Conservation (phyloP, 305 asterid species). For the Lippia alba region DNA sequence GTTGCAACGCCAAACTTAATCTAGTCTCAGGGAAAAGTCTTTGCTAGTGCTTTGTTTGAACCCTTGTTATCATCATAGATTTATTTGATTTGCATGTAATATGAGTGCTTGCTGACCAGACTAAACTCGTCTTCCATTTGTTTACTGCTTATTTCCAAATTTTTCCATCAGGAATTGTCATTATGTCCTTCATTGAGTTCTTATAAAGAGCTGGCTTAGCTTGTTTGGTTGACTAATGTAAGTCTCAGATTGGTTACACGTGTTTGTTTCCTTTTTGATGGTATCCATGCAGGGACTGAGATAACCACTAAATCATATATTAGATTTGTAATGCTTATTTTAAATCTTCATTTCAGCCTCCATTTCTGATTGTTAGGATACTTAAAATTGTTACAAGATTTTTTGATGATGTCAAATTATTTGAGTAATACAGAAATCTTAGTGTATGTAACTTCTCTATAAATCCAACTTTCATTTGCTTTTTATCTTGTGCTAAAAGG, state of each 20-base stretch:
- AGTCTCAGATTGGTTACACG: neutral
- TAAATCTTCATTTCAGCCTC: neutral
- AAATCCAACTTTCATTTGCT: conserved; percentile 26
- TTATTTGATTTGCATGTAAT: conserved; percentile 11
- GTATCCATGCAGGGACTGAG: neutral
- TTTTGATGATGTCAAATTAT: too few relatives aligned
- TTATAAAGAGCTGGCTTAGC: conserved; percentile 14
- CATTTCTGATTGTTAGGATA: conserved; percentile 20
- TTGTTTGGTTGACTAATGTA: conserved; percentile 1
- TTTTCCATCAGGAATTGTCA: neutral
- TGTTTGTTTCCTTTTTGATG: neutral
- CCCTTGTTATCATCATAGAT: conserved; percentile 12
- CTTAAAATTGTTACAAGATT: conserved; percentile 13
- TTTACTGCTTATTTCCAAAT: conserved; percentile 21
- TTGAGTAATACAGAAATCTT: neutral
- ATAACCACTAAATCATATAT: conserved; percentile 7
- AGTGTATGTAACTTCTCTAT: conserved; percentile 2
- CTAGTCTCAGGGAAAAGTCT: conserved; percentile 14
- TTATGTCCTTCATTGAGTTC: conserved; percentile 8
- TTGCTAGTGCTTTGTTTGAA: conserved; percentile 7
- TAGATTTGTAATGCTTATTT: neutral
- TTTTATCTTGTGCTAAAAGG: conserved; percentile 15
- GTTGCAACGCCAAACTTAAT: conserved; percentile 32
- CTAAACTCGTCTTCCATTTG: conserved; percentile 4
- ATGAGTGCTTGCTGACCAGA: conserved; percentile 15